Base-by-base conservation (phyloP, 129 eudicot species). In the Saussurea involucrata region DNA sequence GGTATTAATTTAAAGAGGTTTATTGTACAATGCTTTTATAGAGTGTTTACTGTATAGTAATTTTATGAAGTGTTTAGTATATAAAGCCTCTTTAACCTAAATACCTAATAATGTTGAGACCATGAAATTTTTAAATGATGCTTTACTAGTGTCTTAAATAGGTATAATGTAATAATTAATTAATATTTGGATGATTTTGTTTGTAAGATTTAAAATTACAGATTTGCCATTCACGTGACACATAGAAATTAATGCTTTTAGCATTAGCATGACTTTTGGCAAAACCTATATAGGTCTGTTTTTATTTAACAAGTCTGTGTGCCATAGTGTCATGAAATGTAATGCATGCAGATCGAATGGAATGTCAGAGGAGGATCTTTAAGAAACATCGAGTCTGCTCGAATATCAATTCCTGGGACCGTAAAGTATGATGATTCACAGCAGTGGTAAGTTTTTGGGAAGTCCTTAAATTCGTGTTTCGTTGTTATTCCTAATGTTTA, bases 401-500 rank as follows among this genome's bases (percentile, higher is more conserved):
- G 98, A 81, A 77, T 95, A 80, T 95, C 98, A 57, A 87, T 91
- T 82, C 98, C 98, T 33, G 81, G 96, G 75, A 95, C 98, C 69
- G 64, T 95, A 40, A 78, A 66, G 70, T 95, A 87, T 74, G 97
- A 95, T 78, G 96, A 91, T 37, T 79, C 92, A 66, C 86, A 84
- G 75, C 82, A 86, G 81, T 95, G 98, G 98, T 94, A 78, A 76
- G 95, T 34, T 72, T 37, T 67, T 36, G 2, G 27, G 57, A 58
- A 82, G 34, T 66, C 64, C n/a, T 17, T 31, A 11, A n/a, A 21
- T 17, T 6, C 31, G 6, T 37, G 3, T 67, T 1, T 78, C 12
- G 13, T 64, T 65, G 18, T 36, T 33, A 22, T 57, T 65, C 15
- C 24, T 68, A 29, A 24, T 32, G 12, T 34, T 61, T 67, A 27